phyloP scores from a whole-genome alignment of 2,329 filamentous ascomycete genomes.

The Colletotrichum sp. region DNA sequence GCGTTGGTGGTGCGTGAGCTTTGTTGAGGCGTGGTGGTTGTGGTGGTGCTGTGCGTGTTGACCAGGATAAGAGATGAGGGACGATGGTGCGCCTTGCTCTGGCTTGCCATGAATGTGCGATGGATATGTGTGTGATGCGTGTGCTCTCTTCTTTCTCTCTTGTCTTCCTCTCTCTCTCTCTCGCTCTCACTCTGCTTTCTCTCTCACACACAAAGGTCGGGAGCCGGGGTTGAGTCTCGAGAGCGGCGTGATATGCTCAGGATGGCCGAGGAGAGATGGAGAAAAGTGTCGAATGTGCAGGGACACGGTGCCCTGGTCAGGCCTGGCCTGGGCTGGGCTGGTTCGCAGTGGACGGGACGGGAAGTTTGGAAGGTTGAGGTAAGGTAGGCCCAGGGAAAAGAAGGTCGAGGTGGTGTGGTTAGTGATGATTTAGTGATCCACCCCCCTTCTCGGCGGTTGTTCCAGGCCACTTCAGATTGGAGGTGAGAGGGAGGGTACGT shows the following conservation, averaged over 20 bases:
- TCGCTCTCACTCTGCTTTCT: not conserved
- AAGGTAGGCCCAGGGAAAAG: constrained; percentile 1
- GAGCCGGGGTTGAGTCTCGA: not conserved
- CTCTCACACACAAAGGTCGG: not conserved
- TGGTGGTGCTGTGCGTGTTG: not conserved
- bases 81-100: not conserved
- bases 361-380: constrained; percentile 21
- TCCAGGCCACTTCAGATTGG: constrained; percentile 14
- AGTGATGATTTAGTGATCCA: constrained; percentile 19
- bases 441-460: not conserved
- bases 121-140: not conserved
- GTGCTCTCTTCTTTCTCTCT: not conserved
- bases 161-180: not conserved
- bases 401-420: constrained; percentile 16
- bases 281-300: not conserved
- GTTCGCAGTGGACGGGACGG: constrained; percentile 20
- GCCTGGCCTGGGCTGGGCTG: constrained; percentile 12
- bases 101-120: not conserved
- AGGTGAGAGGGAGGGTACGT: constrained; percentile 1
- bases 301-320: constrained; percentile 17
- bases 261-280: not conserved
- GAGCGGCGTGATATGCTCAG: constrained; percentile 1
- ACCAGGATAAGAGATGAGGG: not conserved
- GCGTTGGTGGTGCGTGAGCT: not conserved
- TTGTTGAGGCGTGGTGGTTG: not conserved